Percentiles rank a stretch among this genome's conserved stretches.
phyloP scores from a whole-genome alignment of 805 yeast genomes.

The Ogataea pilisensis region DNA sequence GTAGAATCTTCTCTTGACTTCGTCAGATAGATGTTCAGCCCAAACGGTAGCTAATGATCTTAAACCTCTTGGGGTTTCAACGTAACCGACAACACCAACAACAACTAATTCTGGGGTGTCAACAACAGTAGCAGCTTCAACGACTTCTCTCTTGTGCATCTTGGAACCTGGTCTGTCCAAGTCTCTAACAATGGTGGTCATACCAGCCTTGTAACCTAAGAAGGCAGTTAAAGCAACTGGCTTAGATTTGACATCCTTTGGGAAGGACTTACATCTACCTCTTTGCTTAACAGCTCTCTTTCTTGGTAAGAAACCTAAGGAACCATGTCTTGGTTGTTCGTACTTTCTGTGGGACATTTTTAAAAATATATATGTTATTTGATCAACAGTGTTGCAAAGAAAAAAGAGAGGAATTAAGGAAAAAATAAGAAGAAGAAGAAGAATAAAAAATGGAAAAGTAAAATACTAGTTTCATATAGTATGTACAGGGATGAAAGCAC shows the following conservation, averaged over 20 bases:
- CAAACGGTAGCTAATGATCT: conserved; percentile 99
- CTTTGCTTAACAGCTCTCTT: conserved; percentile 98
- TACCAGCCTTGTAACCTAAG: conserved; percentile 99
- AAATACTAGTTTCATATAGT: no score
- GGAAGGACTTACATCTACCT: conserved; percentile 99
- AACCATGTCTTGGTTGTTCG: conserved; percentile 99
- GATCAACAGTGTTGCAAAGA: conserved; percentile 5
- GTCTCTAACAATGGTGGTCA: conserved; percentile 99
- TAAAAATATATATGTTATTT: conserved; percentile 4
- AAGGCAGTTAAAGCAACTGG: conserved; percentile 98
- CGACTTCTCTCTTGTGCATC: conserved; percentile 99
- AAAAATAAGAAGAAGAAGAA: not conserved
- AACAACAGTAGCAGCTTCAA: conserved; percentile 98
- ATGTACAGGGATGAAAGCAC: no score
- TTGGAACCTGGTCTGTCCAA: conserved; percentile 99
- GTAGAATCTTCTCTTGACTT: conserved; percentile 99
- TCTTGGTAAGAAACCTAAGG: conserved; percentile 99
- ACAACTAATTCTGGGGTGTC: conserved; percentile 99
- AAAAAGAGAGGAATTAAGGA: not conserved
- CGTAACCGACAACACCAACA: conserved; percentile 99
- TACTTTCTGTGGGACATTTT: conserved; percentile 99
- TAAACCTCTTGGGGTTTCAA: conserved; percentile 99
- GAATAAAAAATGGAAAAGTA: not conserved
- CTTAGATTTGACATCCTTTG: conserved; percentile 96
- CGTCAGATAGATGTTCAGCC: conserved; percentile 99